A percentile compares a stretch with the other conserved stretches of the same genome.
These are phyloP conservation scores for Aspergillus viridinutans DNA, from an alignment of 2,329 filamentous ascomycete genomes.

Conservation along the genomic window DNA sequence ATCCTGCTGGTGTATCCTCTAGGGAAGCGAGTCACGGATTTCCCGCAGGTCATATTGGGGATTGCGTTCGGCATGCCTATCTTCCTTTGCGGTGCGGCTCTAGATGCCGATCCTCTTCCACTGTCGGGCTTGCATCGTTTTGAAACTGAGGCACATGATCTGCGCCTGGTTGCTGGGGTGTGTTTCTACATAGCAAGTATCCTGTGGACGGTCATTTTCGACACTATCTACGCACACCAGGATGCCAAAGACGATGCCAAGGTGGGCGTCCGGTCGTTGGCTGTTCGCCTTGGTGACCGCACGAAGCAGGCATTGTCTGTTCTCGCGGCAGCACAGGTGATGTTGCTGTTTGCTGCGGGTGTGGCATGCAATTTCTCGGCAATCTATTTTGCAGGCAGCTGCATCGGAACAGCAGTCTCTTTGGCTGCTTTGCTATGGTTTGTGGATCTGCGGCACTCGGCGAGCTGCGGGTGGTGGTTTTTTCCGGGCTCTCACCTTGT, in stretches of 20 bases:
- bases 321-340: conserved; percentile 1
- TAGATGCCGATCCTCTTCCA: background rate
- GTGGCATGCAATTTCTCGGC: background rate
- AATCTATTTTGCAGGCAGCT: conserved; percentile 4
- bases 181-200: background rate
- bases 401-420: conserved; percentile 1
- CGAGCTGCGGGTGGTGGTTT: conserved; percentile 13
- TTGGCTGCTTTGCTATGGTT: conserved; percentile 1
- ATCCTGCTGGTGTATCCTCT: conserved; percentile 74
- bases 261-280: conserved; percentile 85
- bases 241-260: conserved; percentile 82
- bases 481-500: conserved; percentile 4
- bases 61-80: conserved; percentile 61
- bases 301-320: background rate
- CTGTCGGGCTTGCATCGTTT: background rate
- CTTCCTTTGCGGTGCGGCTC: conserved; percentile 39
- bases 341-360: background rate
- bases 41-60: conserved; percentile 78
- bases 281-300: conserved; percentile 44
- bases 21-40: conserved; percentile 81
- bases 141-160: too few species aligned
- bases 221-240: conserved; percentile 93
- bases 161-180: background rate
- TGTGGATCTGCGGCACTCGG: conserved; percentile 4
- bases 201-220: conserved; percentile 84